Evolutionary conservation across 1,284 basidiomycete genomes (phyloP), one percentile per base, ranked within the genome.

Genomic region (Irpex rosettiformis): DNA sequence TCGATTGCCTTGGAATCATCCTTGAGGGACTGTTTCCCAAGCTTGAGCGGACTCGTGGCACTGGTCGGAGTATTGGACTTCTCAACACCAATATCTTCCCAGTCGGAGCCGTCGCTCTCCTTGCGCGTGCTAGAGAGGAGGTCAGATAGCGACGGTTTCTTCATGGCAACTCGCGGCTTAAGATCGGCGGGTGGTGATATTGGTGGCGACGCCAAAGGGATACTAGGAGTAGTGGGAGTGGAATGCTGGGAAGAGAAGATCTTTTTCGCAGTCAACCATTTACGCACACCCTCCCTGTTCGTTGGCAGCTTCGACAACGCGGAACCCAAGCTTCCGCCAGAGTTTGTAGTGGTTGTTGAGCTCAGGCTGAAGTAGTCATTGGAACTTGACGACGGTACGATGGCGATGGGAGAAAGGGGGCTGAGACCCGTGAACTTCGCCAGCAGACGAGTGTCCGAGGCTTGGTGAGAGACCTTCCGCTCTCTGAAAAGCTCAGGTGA

Each of bases 241-340:
- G 77, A 63, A 3, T 70, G 73, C 21, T 75, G 74, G 2, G 79
- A 72, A 21, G 79, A 75, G 58, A 81, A 80, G 40, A 79, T 73
- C 69, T 81, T 83, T 65, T 81, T 82, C 60, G 80, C 82, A 60
- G 76, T 86, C 51, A 90, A 71, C 89, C 89, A 92, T 66, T 87
- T 87, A 70, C 84, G 87, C 28, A 91, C 88, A 24, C 84, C 89
- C 55, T 88, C 84, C 13, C 88, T 77, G 16, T 82, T 89, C 69
- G 81, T 88, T 0, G 89, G 89, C 56, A 91, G 74, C 67, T 86
- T 88, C 52, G 78, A 61, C 48, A 51, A 10, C 27, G 48, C 48
- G 64, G 73, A 68, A n/a, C 76, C 69, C n/a, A 70, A 55, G 29
- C 64, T 67, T 72, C 74, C 55, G 70, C 77, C 42, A 73, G 75